These are phyloP conservation scores for Botrytis sinoallii DNA, from an alignment of 2,329 filamentous ascomycete genomes.

Conservation along the genomic window DNA sequence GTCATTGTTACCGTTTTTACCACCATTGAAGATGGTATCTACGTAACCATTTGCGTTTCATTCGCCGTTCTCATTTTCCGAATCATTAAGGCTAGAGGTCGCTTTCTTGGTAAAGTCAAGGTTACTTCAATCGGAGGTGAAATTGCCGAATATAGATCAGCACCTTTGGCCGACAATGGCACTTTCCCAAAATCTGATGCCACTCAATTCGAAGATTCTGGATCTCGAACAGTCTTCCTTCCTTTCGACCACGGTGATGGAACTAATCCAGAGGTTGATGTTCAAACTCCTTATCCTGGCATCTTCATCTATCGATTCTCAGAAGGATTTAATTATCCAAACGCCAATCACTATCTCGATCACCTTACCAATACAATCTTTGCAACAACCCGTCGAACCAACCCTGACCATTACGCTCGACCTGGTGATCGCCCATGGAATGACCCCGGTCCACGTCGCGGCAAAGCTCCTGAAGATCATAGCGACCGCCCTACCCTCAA, in stretches of 20 bases:
- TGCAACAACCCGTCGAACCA: constrained; percentile 71
- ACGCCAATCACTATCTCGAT: constrained; percentile 84
- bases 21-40: constrained; percentile 88
- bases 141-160: constrained; percentile 49
- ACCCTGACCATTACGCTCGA: constrained; percentile 60
- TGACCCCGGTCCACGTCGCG: constrained; percentile 71
- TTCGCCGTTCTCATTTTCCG: constrained; percentile 78
- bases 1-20: constrained; percentile 87
- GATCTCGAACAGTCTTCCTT: constrained; percentile 76
- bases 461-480: constrained; percentile 47
- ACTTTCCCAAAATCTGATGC: constrained; percentile 34
- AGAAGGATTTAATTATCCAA: constrained; percentile 95
- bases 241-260: constrained; percentile 86
- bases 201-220: constrained; percentile 40
- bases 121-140: constrained; percentile 75
- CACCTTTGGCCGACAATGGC: constrained; percentile 61
- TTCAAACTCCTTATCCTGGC: constrained; percentile 83
- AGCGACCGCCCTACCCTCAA: constrained; percentile 66
- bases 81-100: constrained; percentile 75
- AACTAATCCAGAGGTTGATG: constrained; percentile 77
- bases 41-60: constrained; percentile 77
- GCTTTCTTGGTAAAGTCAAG: constrained; percentile 78
- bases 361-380: constrained; percentile 69
- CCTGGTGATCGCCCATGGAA: constrained; percentile 90
- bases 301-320: constrained; percentile 95